Conservation (phyloP, 768 basidiomycete genomes). For the Cystofilobasidium ferigula region DNA sequence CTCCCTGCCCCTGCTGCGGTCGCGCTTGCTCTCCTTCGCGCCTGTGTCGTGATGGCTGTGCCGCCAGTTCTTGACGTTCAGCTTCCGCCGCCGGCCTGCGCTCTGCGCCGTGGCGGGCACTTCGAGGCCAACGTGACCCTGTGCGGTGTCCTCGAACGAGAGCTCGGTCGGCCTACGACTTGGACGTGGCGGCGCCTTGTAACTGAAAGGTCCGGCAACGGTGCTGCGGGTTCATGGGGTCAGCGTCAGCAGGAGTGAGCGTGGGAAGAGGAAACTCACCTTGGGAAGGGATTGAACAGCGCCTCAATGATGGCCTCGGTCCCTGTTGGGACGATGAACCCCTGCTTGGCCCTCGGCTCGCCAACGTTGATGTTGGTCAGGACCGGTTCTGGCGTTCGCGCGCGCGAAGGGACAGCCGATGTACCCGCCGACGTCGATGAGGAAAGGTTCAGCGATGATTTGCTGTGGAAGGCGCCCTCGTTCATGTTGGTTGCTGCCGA, state of each 20-base stretch:
- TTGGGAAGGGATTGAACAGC: conserved; percentile 56
- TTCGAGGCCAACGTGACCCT: too few species aligned
- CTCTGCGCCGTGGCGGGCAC: too few species aligned
- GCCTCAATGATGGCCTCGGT: conserved; percentile 68
- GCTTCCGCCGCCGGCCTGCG: too few species aligned
- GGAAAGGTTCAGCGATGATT: neutral
- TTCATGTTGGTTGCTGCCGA: too few species aligned
- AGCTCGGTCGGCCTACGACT: neutral
- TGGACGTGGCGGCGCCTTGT: neutral
- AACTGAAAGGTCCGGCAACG: neutral
- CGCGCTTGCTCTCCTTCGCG: too few species aligned
- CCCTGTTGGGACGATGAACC: conserved; percentile 38
- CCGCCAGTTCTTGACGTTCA: too few species aligned
- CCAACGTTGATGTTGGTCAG: neutral
- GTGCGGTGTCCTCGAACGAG: neutral
- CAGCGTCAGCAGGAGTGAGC: neutral
- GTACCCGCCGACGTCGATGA: conserved; percentile 4
- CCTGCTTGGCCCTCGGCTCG: neutral
- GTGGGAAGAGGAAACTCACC: neutral
- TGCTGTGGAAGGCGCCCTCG: too few species aligned
- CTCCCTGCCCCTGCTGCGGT: too few species aligned
- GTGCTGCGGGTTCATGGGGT: neutral
- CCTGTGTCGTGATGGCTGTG: too few species aligned
- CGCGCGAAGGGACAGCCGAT: conserved; percentile 5
- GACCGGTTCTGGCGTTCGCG: neutral